A percentile compares a stretch with the other conserved stretches of the same genome.
These are phyloP conservation scores for Lycium barbarum DNA, from an alignment of 257 asterid genomes.

Conservation along the genomic window DNA sequence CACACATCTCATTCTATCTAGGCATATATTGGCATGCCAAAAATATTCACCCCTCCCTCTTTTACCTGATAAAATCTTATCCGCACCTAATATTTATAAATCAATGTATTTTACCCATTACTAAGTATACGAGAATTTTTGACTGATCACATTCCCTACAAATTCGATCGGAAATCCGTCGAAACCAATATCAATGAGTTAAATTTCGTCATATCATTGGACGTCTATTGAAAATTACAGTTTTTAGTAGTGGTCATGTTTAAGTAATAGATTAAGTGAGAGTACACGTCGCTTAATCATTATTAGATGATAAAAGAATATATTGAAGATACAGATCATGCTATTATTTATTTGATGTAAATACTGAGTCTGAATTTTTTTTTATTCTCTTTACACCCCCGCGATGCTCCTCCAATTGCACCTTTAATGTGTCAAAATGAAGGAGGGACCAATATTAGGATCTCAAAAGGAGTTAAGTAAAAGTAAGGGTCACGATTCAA, in stretches of 20 bases:
- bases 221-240: background rate
- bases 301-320: background rate
- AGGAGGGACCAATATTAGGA: background rate
- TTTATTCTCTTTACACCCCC: background rate
- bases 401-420: background rate
- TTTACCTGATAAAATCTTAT: too few species aligned
- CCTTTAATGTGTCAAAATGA: background rate
- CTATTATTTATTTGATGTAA: background rate
- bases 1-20: background rate
- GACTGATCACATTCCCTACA: background rate
- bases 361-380: background rate
- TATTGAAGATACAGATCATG: background rate
- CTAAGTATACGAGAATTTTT: background rate
- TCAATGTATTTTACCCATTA: fast-evolving
- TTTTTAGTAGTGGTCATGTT: background rate
- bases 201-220: background rate
- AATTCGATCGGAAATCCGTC: background rate
- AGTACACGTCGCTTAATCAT: background rate
- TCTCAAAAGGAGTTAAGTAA: background rate
- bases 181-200: background rate
- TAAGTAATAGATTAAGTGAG: background rate
- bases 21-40: background rate
- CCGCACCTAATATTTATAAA: background rate
- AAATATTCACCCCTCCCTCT: background rate
- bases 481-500: background rate